Conservation (phyloP, 371 early-diverging fungal genomes). For the Fennellomyces sp. region DNA sequence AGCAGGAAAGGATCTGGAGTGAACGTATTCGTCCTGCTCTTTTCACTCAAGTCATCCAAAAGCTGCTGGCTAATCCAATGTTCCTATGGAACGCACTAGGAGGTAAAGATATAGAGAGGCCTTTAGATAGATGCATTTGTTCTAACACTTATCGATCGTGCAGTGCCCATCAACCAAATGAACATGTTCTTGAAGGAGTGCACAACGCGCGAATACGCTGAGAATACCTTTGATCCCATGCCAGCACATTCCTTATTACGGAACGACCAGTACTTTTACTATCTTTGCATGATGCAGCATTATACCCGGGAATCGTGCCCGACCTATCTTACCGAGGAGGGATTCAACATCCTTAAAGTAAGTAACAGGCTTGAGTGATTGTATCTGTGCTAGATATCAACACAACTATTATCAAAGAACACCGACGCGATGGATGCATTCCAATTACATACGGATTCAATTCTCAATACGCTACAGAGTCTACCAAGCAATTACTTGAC, state of each 20-base stretch:
- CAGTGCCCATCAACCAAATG: slow-evolving; percentile 87
- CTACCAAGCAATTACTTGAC: slow-evolving; percentile 70
- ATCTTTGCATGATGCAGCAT: slow-evolving; percentile 71
- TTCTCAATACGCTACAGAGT: slow-evolving; percentile 62
- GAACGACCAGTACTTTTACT: slow-evolving; percentile 84
- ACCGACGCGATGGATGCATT: slow-evolving; percentile 62
- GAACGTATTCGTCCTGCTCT: slow-evolving; percentile 66
- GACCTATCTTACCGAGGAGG: slow-evolving; percentile 72
- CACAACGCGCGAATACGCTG: slow-evolving; percentile 76
- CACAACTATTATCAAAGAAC: slow-evolving; percentile 25
- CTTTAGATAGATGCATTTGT: too few species aligned
- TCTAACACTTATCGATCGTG: too few species aligned
- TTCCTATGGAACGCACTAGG: slow-evolving; percentile 90
- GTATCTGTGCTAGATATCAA: too few species aligned
- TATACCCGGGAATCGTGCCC: slow-evolving; percentile 73
- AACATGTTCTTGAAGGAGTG: slow-evolving; percentile 84
- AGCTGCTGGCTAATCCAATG: slow-evolving; percentile 74
- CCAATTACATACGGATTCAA: slow-evolving; percentile 80
- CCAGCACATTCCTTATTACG: slow-evolving; percentile 61
- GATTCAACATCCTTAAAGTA: slow-evolving; percentile 66
- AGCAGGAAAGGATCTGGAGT: slow-evolving; percentile 70
- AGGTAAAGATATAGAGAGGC: slow-evolving; percentile 25
- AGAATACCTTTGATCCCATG: slow-evolving; percentile 85
- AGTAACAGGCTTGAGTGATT: too few species aligned
- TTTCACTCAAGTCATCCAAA: slow-evolving; percentile 65